Evolutionary conservation across 2,329 filamentous ascomycete species (phyloP).

Genomic region (Fusarium coffeatum): DNA sequence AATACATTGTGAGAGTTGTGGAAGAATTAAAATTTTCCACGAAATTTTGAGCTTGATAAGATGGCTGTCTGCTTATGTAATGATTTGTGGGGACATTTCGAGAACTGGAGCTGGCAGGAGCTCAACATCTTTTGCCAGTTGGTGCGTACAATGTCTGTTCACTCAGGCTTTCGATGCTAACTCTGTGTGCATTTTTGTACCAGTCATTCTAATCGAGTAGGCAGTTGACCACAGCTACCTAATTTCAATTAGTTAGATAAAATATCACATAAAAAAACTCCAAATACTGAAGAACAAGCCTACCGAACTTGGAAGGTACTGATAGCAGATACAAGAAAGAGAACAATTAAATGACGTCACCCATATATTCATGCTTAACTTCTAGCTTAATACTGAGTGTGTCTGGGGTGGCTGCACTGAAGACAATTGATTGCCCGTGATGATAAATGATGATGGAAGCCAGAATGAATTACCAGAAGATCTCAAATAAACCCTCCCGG

Average conservation of each 20-base stretch:
- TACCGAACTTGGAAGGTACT: not conserved
- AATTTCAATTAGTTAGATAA: not conserved
- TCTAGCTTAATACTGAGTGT: slow-evolving; percentile 16
- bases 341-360: slow-evolving; percentile 8
- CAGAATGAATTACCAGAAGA: not conserved
- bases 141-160: not conserved
- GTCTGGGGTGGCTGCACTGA: not conserved
- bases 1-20: slow-evolving; percentile 2
- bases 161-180: not conserved
- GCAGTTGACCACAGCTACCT: not conserved
- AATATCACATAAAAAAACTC: not conserved
- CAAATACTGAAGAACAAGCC: not conserved
- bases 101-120: not conserved
- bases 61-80: slow-evolving; percentile 38
- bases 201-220: not conserved
- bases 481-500: not conserved
- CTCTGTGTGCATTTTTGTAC: not conserved
- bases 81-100: not conserved
- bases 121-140: not conserved
- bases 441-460: not conserved
- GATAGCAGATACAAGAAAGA: not conserved
- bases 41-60: slow-evolving; percentile 25
- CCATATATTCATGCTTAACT: slow-evolving; percentile 17
- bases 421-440: not conserved
- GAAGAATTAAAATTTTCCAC: slow-evolving; percentile 29